Conservation (phyloP, 148 eudicot genomes). For the Fagopyrum esculentum region DNA sequence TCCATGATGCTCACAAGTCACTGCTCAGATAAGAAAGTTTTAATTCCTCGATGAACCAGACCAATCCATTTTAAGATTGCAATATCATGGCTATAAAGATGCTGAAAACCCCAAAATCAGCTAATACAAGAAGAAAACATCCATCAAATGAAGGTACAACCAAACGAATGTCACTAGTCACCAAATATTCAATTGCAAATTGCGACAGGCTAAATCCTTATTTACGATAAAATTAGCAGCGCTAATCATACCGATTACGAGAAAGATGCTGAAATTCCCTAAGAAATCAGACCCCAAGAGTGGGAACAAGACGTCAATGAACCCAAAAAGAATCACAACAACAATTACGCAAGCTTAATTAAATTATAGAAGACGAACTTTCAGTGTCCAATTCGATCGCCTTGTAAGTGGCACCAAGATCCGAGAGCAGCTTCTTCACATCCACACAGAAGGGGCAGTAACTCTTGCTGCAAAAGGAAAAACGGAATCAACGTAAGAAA, state of each 20-base stretch:
- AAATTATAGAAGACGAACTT: slow-evolving; percentile 20
- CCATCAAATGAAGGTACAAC: neutral
- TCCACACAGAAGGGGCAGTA: slow-evolving; percentile 43
- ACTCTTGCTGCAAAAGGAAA: slow-evolving; percentile 38
- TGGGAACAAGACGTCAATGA: neutral
- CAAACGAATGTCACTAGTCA: neutral
- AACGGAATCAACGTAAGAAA: neutral
- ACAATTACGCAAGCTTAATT: neutral
- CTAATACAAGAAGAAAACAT: neutral
- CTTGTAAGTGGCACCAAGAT: slow-evolving; percentile 34
- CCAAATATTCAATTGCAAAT: neutral
- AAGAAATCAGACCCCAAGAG: neutral
- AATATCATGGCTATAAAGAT: neutral
- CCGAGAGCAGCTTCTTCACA: slow-evolving; percentile 35
- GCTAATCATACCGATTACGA: neutral
- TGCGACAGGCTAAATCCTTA: neutral
- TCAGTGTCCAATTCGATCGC: slow-evolving; percentile 46
- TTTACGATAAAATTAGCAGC: neutral
- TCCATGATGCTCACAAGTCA: neutral
- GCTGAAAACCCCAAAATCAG: neutral
- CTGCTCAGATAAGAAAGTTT: neutral
- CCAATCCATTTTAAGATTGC: neutral
- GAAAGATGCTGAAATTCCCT: neutral
- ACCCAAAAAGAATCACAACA: neutral
- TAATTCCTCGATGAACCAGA: neutral